Conservation (phyloP, 2,329 filamentous ascomycete species). For the Phialocephala sp. region DNA sequence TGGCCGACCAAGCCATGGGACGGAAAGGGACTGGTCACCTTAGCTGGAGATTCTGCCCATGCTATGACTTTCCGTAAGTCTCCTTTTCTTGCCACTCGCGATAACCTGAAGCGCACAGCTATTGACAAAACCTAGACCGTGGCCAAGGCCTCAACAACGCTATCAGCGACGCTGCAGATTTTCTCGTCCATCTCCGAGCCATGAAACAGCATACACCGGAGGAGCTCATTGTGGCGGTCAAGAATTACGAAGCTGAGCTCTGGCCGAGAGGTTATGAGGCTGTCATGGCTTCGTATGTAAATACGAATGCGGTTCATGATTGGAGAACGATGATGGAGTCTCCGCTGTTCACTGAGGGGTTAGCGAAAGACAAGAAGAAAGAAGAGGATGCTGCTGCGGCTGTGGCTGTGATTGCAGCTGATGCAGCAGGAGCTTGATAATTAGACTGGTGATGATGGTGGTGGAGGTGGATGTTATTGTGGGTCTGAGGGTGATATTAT, state of each 20-base stretch:
- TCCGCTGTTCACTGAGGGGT: constrained; percentile 36
- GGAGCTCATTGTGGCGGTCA: constrained; percentile 45
- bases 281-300: constrained; percentile 50
- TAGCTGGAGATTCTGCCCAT: constrained; percentile 61
- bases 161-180: constrained; percentile 46
- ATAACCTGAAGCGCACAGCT: neutral
- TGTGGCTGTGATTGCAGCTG: neutral
- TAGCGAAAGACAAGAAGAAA: constrained; percentile 18
- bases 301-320: constrained; percentile 54
- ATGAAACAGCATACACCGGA: constrained; percentile 33
- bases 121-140: constrained; percentile 36
- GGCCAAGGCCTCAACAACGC: constrained; percentile 56
- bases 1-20: constrained; percentile 49
- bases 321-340: constrained; percentile 43
- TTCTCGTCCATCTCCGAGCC: constrained; percentile 30
- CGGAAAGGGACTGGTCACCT: constrained; percentile 49
- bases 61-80: constrained; percentile 55
- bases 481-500: neutral
- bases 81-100: neutral
- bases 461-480: neutral
- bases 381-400: neutral
- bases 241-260: constrained; percentile 51
- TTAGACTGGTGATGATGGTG: neutral
- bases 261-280: constrained; percentile 50
- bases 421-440: neutral